Percentiles rank a stretch among this genome's conserved stretches.
phyloP scores from a whole-genome alignment of 768 basidiomycete species.

The Chlorophyllum brunneum region DNA sequence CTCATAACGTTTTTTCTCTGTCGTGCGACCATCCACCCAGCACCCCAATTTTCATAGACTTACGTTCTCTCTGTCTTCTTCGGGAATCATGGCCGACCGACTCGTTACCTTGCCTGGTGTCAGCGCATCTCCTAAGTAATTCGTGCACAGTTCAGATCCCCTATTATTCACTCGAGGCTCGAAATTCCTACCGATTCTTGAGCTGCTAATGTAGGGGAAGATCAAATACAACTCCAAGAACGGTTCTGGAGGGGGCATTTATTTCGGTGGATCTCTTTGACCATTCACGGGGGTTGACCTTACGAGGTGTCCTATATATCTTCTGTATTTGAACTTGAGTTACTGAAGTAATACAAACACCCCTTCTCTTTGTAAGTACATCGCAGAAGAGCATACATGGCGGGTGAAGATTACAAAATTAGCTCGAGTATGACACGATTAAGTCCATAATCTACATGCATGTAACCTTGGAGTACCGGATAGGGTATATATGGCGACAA shows the following conservation, averaged over 20 bases:
- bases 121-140: too few relatives aligned
- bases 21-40: too few relatives aligned
- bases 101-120: too few relatives aligned
- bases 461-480: slow-evolving; percentile 1
- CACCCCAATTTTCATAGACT: too few relatives aligned
- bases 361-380: background rate
- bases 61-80: too few relatives aligned
- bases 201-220: slow-evolving; percentile 53
- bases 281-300: slow-evolving; percentile 38
- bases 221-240: slow-evolving; percentile 21
- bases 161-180: slow-evolving; percentile 45
- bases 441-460: background rate
- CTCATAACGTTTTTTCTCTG: too few relatives aligned
- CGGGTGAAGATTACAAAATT: slow-evolving; percentile 9
- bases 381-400: background rate
- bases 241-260: slow-evolving; percentile 34
- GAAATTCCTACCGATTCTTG: slow-evolving; percentile 39
- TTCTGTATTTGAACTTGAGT: background rate
- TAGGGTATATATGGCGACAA: background rate
- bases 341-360: background rate
- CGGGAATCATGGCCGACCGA: too few relatives aligned
- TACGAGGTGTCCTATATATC: slow-evolving; percentile 55
- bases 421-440: background rate
- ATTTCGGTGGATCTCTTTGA: slow-evolving; percentile 49
- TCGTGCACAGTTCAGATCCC: too few relatives aligned